Evolutionary conservation across 2,329 filamentous ascomycete genomes (phyloP), one percentile per base, ranked within the genome.

Genomic region (Penicillium hesseltinei): DNA sequence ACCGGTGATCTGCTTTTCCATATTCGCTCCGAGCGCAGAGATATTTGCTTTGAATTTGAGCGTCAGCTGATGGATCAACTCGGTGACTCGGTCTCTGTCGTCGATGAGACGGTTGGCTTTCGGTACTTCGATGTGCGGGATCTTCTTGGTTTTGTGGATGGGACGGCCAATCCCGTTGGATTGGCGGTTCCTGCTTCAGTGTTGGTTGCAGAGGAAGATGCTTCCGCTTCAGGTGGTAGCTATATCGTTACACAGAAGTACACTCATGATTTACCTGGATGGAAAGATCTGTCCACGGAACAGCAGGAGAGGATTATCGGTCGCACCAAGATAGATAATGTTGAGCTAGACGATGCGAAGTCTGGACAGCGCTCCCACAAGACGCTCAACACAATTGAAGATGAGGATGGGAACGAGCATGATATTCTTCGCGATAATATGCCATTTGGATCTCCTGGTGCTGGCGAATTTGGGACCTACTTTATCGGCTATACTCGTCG

Each of bases 201-300:
- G 2, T 67, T 84, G 1, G 68, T 84, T 10, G 71, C 60, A 19
- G 72, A 40, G 69, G 66, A 79, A 43, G 77, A 81, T 31, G 70
- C 79, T n/a, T 52, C 68, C 2, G 56, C 68, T 1, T 66, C 66
- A 1, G 81, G 81, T 1, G 83, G 83, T 1, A 85, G 82, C 67
- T 86, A 85, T 58, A 72, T 86, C 31, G 82, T 86, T 0, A 75
- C 85, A 0, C 83, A 86, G 62, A 85, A 86, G 62, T 85, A 85
- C 62, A 62, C 83, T 10, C 82, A 84, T 64, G 72, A 84, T 61
- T 65, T 86, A 38, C 70, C 70, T 11, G 71, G 62, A 0, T 85
- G 83, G 83, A 70, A 70, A 2, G 29, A 49, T 0, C 74, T 85
- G 0, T 68, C 74, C 0, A 77, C 78, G 0, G 82, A 85, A 61